Percentiles rank a stretch among this genome's conserved stretches.
Conservation (phyloP, 176 grass and related monocot genomes). For the Zizania latifolia region DNA sequence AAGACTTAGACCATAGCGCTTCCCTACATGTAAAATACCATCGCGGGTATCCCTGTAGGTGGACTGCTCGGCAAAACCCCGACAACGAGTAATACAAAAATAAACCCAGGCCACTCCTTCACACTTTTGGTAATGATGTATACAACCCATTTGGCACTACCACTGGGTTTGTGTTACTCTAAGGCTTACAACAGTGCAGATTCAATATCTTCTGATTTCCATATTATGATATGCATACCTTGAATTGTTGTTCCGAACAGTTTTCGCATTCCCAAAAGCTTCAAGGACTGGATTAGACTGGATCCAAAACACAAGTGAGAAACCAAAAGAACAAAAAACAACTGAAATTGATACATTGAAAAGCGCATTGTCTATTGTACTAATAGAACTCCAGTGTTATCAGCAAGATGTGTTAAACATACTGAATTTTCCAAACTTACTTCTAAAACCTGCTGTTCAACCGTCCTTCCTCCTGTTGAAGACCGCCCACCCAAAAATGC, state of each 20-base stretch:
- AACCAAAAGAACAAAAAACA: not conserved
- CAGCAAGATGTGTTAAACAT: slow-evolving; percentile 1
- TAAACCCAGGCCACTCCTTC: slow-evolving; percentile 1
- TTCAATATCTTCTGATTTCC: slow-evolving; percentile 19
- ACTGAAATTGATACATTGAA: slow-evolving; percentile 12
- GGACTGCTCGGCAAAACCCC: too few relatives aligned
- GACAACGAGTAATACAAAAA: not conserved
- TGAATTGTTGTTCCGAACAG: slow-evolving; percentile 97
- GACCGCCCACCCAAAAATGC: slow-evolving; percentile 87
- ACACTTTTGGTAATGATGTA: slow-evolving; percentile 3
- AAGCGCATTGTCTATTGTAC: not conserved
- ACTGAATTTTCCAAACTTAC: slow-evolving; percentile 33
- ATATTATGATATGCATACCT: slow-evolving; percentile 44
- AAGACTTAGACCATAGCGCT: too few relatives aligned
- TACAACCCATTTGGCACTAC: not conserved
- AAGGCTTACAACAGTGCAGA: not conserved
- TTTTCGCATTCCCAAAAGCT: slow-evolving; percentile 99
- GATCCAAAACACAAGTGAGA: slow-evolving; percentile 25
- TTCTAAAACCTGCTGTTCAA: slow-evolving; percentile 97
- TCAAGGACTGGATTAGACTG: slow-evolving; percentile 99
- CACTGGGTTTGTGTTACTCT: slow-evolving; percentile 15
- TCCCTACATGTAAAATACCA: too few relatives aligned
- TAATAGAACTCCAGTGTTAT: slow-evolving; percentile 13
- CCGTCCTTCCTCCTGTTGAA: slow-evolving; percentile 74
- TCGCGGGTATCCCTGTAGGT: too few relatives aligned